A percentile compares a stretch with the other conserved stretches of the same genome.
phyloP scores from a whole-genome alignment of 768 basidiomycete species.

The Russula virescens region DNA sequence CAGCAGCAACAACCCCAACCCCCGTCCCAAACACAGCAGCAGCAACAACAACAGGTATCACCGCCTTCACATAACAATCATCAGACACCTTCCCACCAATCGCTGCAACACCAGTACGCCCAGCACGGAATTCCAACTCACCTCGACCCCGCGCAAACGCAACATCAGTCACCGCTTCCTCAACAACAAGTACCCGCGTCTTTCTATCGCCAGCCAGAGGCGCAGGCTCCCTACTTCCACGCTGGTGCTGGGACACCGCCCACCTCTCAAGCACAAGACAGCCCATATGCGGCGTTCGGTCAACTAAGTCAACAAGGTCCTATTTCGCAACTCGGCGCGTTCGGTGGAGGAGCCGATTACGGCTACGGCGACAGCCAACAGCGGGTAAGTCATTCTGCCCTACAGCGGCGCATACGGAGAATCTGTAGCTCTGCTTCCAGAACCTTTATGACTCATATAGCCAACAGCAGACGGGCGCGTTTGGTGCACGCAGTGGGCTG shows the following conservation, averaged over 20 bases:
- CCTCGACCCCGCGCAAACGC: slow-evolving; percentile 51
- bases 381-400: slow-evolving; percentile 43
- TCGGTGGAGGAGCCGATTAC: slow-evolving; percentile 54
- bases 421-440: slow-evolving; percentile 34
- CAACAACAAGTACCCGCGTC: slow-evolving; percentile 39
- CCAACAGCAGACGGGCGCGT: slow-evolving; percentile 54
- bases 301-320: slow-evolving; percentile 50
- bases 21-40: slow-evolving; percentile 7
- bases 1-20: slow-evolving; percentile 16
- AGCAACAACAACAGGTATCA: slow-evolving; percentile 26
- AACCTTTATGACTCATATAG: slow-evolving; percentile 68
- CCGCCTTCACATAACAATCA: slow-evolving; percentile 30
- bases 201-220: slow-evolving; percentile 67
- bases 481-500: slow-evolving; percentile 57
- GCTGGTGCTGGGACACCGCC: slow-evolving; percentile 60
- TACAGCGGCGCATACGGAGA: slow-evolving; percentile 7
- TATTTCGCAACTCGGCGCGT: slow-evolving; percentile 44
- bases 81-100: slow-evolving; percentile 37
- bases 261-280: slow-evolving; percentile 55
- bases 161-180: slow-evolving; percentile 37
- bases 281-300: slow-evolving; percentile 61
- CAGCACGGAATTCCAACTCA: slow-evolving; percentile 64
- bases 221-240: slow-evolving; percentile 60
- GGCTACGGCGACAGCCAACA: slow-evolving; percentile 57
- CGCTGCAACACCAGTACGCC: slow-evolving; percentile 46